Conservation (phyloP, 257 asterid species). For the Jaltomata sinuosa region DNA sequence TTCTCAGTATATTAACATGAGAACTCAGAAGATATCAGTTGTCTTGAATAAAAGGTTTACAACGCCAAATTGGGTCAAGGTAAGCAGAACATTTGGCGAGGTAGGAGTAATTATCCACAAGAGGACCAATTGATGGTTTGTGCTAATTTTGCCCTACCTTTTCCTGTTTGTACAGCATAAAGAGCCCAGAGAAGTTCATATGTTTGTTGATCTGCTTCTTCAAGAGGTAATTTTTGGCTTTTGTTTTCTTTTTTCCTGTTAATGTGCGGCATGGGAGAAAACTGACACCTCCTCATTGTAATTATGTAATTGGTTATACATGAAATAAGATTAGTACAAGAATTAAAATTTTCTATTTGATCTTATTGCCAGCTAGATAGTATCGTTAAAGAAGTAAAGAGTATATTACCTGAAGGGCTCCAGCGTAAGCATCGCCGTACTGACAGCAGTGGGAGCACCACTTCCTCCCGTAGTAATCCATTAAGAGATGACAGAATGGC, state of each 20-base stretch:
- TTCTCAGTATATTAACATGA: conserved; percentile 77
- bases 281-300: background rate
- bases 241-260: background rate
- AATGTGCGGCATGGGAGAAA: background rate
- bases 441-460: conserved; percentile 86
- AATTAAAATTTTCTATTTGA: conserved; percentile 12
- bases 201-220: conserved; percentile 90
- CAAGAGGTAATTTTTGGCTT: conserved; percentile 51
- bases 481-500: conserved; percentile 69
- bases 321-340: background rate
- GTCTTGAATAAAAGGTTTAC: conserved; percentile 80
- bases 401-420: conserved; percentile 69
- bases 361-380: conserved; percentile 44
- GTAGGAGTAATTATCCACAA: background rate
- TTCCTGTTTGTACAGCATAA: conserved; percentile 49
- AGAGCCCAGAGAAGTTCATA: conserved; percentile 99
- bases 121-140: background rate
- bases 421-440: conserved; percentile 70
- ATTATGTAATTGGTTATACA: background rate
- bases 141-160: conserved; percentile 8
- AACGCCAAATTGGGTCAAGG: conserved; percentile 97
- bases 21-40: conserved; percentile 74
- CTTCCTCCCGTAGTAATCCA: conserved; percentile 93
- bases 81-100: conserved; percentile 15
- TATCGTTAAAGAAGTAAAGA: conserved; percentile 53